phyloP scores from a whole-genome alignment of 495 filamentous ascomycete genomes.

The Xylona heveae region DNA sequence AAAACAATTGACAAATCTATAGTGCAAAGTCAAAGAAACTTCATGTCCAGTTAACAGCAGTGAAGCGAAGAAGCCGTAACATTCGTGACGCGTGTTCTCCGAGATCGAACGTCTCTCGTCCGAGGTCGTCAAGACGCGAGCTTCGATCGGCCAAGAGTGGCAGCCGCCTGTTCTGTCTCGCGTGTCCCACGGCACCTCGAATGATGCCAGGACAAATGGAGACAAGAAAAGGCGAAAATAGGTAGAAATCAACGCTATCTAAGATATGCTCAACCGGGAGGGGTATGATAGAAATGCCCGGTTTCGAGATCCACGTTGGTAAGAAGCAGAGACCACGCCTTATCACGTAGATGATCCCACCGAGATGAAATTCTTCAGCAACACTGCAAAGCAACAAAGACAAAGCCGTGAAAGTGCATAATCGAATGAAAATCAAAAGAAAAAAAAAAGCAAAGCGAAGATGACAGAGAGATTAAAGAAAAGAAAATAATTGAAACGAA shows the following conservation, averaged over 20 bases:
- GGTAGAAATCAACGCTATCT: conserved; percentile 58
- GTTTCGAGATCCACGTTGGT: conserved; percentile 17
- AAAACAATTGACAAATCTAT: too few species aligned
- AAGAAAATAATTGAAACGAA: conserved; percentile 13
- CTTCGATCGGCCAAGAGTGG: conserved; percentile 3
- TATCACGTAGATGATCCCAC: conserved; percentile 17
- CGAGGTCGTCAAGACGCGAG: conserved; percentile 1
- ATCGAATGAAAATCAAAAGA: conserved; percentile 18
- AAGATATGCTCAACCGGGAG: conserved; percentile 45
- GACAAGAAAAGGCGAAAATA: conserved; percentile 17
- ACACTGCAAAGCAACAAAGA: conserved; percentile 21
- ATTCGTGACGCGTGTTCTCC: conserved; percentile 4
- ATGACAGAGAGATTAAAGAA: conserved; percentile 16
- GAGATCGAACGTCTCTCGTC: conserved; percentile 2
- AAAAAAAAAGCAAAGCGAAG: conserved; percentile 18
- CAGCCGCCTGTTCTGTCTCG: conserved; percentile 19
- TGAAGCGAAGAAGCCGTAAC: conserved; percentile 3
- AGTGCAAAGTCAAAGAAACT: conserved; percentile 2
- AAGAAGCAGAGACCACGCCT: conserved; percentile 16
- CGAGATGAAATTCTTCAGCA: conserved; percentile 22
- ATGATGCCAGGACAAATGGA: conserved; percentile 34
- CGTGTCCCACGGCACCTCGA: too few species aligned
- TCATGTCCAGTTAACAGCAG: conserved; percentile 2
- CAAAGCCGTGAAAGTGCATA: conserved; percentile 11
- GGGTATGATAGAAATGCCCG: conserved; percentile 28